Evolutionary conservation across 768 basidiomycete genomes (phyloP).

Genomic region (Rhodotorula graminis): DNA sequence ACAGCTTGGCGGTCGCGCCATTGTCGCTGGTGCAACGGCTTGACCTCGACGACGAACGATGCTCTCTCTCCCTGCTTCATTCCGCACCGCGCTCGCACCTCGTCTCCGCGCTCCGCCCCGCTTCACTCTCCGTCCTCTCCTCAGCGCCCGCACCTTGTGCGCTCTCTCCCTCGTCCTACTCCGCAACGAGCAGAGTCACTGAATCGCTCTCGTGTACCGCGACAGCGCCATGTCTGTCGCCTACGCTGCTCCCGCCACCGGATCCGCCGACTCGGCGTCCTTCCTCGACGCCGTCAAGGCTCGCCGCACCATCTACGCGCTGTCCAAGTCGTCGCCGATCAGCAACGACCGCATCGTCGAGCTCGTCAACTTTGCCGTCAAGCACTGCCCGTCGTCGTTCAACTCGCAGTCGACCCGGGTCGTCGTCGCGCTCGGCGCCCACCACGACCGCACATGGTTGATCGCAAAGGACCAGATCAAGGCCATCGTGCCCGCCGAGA

Average conservation of each 20-base stretch:
- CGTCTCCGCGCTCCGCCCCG: background rate
- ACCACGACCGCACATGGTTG: conserved; percentile 45
- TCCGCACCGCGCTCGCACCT: background rate
- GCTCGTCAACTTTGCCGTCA: background rate
- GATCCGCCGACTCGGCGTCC: background rate
- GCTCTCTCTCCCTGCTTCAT: background rate
- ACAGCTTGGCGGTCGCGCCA: background rate
- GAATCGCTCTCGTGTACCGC: background rate
- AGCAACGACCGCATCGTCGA: conserved; percentile 36
- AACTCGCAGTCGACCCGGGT: conserved; percentile 48
- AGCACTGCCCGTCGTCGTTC: conserved; percentile 41
- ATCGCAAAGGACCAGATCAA: conserved; percentile 35
- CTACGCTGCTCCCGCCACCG: background rate
- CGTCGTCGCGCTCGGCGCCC: conserved; percentile 44
- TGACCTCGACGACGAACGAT: background rate
- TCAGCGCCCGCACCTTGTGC: background rate
- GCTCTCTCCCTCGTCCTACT: background rate
- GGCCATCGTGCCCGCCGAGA: conserved; percentile 29
- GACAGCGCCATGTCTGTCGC: background rate
- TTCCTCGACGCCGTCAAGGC: conserved; percentile 45
- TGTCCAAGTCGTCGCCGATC: conserved; percentile 37
- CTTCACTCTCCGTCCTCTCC: background rate
- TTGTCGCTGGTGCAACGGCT: no score
- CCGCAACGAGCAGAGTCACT: background rate
- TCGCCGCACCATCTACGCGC: conserved; percentile 46